phyloP scores from a whole-genome alignment of 2,329 filamentous ascomycete species.

The Hypoxylon sp. region DNA sequence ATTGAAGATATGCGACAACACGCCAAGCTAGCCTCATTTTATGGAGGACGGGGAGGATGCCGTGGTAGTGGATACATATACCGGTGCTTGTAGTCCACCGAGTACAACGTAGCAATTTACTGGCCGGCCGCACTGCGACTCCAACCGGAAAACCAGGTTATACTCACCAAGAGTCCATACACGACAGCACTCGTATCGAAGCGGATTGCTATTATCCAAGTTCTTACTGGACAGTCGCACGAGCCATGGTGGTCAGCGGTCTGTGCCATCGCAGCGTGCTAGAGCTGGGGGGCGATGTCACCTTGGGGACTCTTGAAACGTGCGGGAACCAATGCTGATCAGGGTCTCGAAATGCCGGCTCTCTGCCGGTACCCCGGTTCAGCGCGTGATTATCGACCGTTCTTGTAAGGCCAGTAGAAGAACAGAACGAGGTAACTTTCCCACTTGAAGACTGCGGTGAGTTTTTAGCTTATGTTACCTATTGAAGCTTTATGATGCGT shows the following conservation, averaged over 20 bases:
- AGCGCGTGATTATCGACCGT: conserved; percentile 9
- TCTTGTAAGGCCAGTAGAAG: background rate
- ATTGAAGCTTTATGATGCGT: background rate
- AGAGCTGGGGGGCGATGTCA: conserved; percentile 35
- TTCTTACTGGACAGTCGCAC: conserved; percentile 26
- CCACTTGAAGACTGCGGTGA: background rate
- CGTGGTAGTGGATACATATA: conserved; percentile 19
- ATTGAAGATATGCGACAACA: conserved; percentile 4
- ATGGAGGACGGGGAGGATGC: conserved; percentile 15
- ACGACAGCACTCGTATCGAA: conserved; percentile 21
- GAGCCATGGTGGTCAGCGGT: conserved; percentile 26
- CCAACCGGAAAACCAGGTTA: conserved; percentile 19
- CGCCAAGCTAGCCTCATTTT: conserved; percentile 31
- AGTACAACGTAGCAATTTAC: conserved; percentile 31
- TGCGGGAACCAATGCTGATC: conserved; percentile 31
- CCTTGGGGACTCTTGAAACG: conserved; percentile 16
- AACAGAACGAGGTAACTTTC: background rate
- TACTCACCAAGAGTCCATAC: conserved; percentile 5
- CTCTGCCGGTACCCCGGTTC: conserved; percentile 24
- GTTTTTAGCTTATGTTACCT: conserved; percentile 2
- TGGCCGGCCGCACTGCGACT: conserved; percentile 14
- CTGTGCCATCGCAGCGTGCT: conserved; percentile 29
- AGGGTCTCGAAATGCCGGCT: conserved; percentile 18
- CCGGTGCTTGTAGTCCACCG: conserved; percentile 26
- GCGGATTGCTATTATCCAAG: conserved; percentile 20